Percentiles rank a stretch among this genome's conserved stretches.
Conservation (phyloP, 139 green algal species). For the Picochlorum sp. region DNA sequence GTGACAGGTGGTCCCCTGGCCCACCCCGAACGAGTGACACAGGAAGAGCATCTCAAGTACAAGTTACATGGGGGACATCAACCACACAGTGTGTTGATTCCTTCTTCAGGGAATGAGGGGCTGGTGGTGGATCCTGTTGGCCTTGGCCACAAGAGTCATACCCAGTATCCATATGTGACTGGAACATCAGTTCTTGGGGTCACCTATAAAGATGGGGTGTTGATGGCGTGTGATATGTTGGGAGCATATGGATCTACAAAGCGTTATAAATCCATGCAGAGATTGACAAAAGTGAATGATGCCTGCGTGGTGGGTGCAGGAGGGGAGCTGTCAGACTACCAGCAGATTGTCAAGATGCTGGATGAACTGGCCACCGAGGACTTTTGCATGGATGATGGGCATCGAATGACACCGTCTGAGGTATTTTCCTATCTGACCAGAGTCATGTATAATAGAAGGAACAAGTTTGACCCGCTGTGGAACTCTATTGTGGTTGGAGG, state of each 20-base stretch:
- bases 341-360: slow-evolving; percentile 80
- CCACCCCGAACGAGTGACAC: slow-evolving; percentile 30
- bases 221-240: slow-evolving; percentile 89
- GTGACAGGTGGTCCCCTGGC: slow-evolving; percentile 57
- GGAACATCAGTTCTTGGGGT: slow-evolving; percentile 89
- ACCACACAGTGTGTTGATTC: slow-evolving; percentile 28
- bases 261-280: slow-evolving; percentile 91
- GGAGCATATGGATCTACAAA: slow-evolving; percentile 92
- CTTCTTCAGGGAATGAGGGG: slow-evolving; percentile 45
- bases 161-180: slow-evolving; percentile 83
- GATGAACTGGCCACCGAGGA: slow-evolving; percentile 87
- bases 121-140: slow-evolving; percentile 64
- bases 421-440: slow-evolving; percentile 83
- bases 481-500: slow-evolving; percentile 91
- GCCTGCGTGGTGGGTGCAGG: slow-evolving; percentile 65
- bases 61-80: slow-evolving; percentile 10
- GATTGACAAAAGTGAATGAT: slow-evolving; percentile 71
- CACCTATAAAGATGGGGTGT: slow-evolving; percentile 91
- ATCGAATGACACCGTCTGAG: slow-evolving; percentile 55
- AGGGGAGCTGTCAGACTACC: slow-evolving; percentile 92
- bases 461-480: slow-evolving; percentile 92
- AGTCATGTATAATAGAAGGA: slow-evolving; percentile 93
- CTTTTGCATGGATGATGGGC: slow-evolving; percentile 84
- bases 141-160: slow-evolving; percentile 30
- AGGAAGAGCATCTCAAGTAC: slow-evolving; percentile 17